Evolutionary conservation across 352 stramenopile species (phyloP).

Genomic region (Pythium biforme): DNA sequence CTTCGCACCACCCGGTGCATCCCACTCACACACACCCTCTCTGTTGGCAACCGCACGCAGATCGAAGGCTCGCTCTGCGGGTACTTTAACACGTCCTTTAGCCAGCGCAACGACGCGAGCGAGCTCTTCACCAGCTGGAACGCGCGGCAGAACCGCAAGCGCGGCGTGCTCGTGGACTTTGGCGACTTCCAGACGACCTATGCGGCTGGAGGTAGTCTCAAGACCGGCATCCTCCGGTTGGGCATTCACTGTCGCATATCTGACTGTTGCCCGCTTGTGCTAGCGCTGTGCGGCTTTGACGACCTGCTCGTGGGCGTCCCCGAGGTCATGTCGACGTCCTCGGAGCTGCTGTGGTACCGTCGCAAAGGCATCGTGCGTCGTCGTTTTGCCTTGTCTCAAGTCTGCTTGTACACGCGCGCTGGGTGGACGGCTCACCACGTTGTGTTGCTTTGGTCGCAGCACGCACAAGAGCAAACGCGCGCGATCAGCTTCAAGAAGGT

Average conservation of each 20-base stretch:
- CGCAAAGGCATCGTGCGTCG: conserved; percentile 21
- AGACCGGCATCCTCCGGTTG: neutral
- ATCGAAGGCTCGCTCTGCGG: conserved; percentile 69
- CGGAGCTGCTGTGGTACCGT: conserved; percentile 23
- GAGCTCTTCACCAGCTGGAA: conserved; percentile 58
- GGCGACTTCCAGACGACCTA: conserved; percentile 63
- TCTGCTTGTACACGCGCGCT: too few relatives aligned
- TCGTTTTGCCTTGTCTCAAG: neutral
- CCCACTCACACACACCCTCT: too few relatives aligned
- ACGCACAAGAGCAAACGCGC: conserved; percentile 37
- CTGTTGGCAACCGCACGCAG: conserved; percentile 29
- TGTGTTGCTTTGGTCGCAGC: conserved; percentile 14
- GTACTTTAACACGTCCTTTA: conserved; percentile 66
- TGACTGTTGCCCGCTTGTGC: neutral
- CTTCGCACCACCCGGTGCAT: too few relatives aligned
- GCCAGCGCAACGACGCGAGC: conserved; percentile 32
- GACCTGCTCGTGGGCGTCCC: conserved; percentile 32
- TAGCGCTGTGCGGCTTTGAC: conserved; percentile 61
- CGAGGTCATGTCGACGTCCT: neutral
- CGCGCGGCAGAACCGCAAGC: conserved; percentile 35
- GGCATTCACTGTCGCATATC: neutral
- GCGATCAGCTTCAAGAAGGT: conserved; percentile 37
- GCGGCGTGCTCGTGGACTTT: conserved; percentile 61
- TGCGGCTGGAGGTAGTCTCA: conserved; percentile 45
- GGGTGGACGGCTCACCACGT: too few relatives aligned